A percentile compares a stretch with the other conserved stretches of the same genome.
These are phyloP conservation scores for Vitis hybrid DNA, from an alignment of 177 flowering plant species.

Conservation along the genomic window DNA sequence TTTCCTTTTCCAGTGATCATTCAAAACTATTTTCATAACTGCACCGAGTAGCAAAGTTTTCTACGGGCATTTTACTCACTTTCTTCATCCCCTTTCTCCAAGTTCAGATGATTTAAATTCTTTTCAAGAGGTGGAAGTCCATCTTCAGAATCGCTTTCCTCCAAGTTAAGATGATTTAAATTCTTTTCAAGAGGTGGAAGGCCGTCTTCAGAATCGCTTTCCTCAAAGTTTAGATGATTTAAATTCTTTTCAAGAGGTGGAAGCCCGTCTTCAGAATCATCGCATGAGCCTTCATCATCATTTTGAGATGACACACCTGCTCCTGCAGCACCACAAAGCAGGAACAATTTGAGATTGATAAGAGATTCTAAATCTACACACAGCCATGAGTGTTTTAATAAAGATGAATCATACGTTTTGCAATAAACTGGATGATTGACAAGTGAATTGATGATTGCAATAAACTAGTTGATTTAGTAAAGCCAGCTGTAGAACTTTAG, in stretches of 20 bases:
- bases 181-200: constrained; percentile 94
- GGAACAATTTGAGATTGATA: not conserved
- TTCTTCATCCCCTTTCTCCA: constrained; percentile 42
- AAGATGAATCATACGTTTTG: too few species aligned
- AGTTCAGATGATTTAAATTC: constrained; percentile 71
- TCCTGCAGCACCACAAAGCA: constrained; percentile 1
- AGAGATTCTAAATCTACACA: not conserved
- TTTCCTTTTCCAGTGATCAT: too few species aligned
- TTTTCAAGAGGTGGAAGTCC: constrained; percentile 91
- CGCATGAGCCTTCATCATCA: constrained; percentile 30
- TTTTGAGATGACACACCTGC: constrained; percentile 6
- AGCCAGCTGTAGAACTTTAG: too few species aligned
- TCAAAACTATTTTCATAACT: too few species aligned
- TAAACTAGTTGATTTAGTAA: too few species aligned
- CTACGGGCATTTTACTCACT: constrained; percentile 25
- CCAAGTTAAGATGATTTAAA: constrained; percentile 65
- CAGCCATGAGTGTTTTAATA: too few species aligned
- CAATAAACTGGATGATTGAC: too few species aligned
- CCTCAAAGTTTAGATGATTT: constrained; percentile 66
- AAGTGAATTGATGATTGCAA: too few species aligned
- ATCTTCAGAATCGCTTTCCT: constrained; percentile 71
- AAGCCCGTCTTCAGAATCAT: constrained; percentile 82
- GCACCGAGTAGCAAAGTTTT: too few species aligned
- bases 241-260: constrained; percentile 87
- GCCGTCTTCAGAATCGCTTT: constrained; percentile 74